Percentiles rank a stretch among this genome's conserved stretches.
These are phyloP conservation scores for Urochloa ruziziensis DNA, from an alignment of 176 grass and related monocot species.

Conservation along the genomic window DNA sequence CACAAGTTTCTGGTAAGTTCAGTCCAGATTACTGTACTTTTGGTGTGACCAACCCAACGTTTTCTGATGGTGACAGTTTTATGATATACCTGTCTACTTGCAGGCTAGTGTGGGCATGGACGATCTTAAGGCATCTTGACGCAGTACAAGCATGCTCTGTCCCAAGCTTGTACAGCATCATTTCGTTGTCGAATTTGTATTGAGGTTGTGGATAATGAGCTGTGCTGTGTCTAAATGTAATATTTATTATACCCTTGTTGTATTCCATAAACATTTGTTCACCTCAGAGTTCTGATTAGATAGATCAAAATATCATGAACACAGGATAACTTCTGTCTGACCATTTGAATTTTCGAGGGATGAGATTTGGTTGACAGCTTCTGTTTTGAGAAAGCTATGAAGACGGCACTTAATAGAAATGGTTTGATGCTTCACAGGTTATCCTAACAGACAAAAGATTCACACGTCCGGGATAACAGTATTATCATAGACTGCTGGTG, in stretches of 20 bases:
- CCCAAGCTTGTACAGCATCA: not conserved
- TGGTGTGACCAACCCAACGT: not conserved
- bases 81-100: not conserved
- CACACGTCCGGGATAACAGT: not conserved
- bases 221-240: not conserved
- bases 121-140: constrained; percentile 70
- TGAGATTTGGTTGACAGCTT: not conserved
- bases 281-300: not conserved
- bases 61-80: not conserved
- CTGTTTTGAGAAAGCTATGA: not conserved
- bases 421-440: not conserved
- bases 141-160: not conserved
- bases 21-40: not conserved
- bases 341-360: not conserved
- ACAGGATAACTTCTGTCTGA: not conserved
- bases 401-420: not conserved
- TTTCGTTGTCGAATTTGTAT: not conserved
- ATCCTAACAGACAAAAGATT: not conserved
- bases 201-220: not conserved
- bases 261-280: not conserved
- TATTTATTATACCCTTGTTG: not conserved
- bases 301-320: not conserved
- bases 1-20: constrained; percentile 76
- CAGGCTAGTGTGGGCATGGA: constrained; percentile 75
- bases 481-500: not conserved